Evolutionary conservation across 108 stramenopile genomes (phyloP).

Genomic region (Seminavis robusta): DNA sequence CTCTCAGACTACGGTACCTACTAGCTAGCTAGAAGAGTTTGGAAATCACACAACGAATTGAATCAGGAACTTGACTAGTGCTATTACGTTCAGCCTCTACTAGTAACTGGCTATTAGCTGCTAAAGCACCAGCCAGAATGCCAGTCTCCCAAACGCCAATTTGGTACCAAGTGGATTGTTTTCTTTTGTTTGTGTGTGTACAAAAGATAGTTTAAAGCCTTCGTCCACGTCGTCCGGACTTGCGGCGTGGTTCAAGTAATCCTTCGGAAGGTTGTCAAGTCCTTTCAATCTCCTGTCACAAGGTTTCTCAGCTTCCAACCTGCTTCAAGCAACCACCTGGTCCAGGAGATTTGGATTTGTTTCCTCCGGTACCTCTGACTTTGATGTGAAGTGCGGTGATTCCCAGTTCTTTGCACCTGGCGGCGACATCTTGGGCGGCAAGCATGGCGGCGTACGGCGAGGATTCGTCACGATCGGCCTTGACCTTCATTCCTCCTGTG

Average conservation of each 20-base stretch:
- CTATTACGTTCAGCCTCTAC: too few species aligned
- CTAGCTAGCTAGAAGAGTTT: too few species aligned
- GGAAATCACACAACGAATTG: too few species aligned
- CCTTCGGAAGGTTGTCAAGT: constrained; percentile 99
- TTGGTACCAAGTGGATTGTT: too few species aligned
- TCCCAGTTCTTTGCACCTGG: constrained; percentile 93
- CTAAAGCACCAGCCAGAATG: too few species aligned
- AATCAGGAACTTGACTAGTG: too few species aligned
- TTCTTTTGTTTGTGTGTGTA: not conserved
- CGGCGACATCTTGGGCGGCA: constrained; percentile 99
- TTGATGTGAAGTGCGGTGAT: constrained; percentile 99
- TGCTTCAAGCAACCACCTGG: too few species aligned
- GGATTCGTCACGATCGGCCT: constrained; percentile 99
- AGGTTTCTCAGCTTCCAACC: constrained; percentile 97
- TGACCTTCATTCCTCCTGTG: constrained; percentile 99
- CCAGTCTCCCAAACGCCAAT: too few species aligned
- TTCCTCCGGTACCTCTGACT: constrained; percentile 99
- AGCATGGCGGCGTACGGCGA: constrained; percentile 99
- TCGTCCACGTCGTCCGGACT: constrained; percentile 99
- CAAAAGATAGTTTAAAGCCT: constrained; percentile 79
- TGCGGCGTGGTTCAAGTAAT: constrained; percentile 98
- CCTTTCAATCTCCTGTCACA: constrained; percentile 99
- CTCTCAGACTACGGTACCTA: too few species aligned
- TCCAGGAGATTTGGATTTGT: constrained; percentile 95
- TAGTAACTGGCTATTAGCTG: too few species aligned